phyloP scores from a whole-genome alignment of 2,329 filamentous ascomycete species.

The Macrophomina tecta region DNA sequence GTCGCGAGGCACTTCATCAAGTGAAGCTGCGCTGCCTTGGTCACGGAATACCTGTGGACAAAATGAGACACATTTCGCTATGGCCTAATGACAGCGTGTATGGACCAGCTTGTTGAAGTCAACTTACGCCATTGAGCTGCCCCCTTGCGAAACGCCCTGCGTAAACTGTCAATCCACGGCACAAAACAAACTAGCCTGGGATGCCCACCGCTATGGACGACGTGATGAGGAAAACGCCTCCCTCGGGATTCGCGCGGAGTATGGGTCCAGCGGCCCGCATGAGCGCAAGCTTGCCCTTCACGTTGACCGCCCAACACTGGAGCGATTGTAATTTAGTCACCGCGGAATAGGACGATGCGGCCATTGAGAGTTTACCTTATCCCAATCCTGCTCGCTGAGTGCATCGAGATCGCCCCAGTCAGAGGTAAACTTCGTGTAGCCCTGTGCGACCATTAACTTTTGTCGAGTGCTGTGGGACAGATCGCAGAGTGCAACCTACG shows the following conservation, averaged over 20 bases:
- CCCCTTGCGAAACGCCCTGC: constrained; percentile 56
- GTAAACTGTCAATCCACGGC: neutral
- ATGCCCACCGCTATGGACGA: constrained; percentile 63
- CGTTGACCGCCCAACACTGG: constrained; percentile 68
- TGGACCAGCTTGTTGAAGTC: neutral
- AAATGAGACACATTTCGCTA: neutral
- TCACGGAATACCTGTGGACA: constrained; percentile 66
- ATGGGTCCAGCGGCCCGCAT: constrained; percentile 64
- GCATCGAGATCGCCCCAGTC: constrained; percentile 64
- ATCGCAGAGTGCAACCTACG: constrained; percentile 45
- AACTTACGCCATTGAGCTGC: constrained; percentile 63
- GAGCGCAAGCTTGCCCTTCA: constrained; percentile 56
- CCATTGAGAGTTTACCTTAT: constrained; percentile 53
- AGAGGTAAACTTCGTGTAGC: constrained; percentile 65
- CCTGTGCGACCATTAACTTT: constrained; percentile 43
- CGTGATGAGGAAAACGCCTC: constrained; percentile 68
- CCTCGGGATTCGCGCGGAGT: constrained; percentile 67
- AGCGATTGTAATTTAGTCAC: constrained; percentile 24
- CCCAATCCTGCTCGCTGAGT: constrained; percentile 67
- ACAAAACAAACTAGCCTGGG: neutral
- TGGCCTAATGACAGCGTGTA: neutral
- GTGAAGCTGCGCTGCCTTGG: constrained; percentile 66
- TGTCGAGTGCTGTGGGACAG: neutral
- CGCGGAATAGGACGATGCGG: neutral
- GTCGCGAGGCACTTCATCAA: constrained; percentile 66